These are phyloP conservation scores for Cordyceps militaris DNA, from an alignment of 2,329 filamentous ascomycete species.

Conservation along the genomic window DNA sequence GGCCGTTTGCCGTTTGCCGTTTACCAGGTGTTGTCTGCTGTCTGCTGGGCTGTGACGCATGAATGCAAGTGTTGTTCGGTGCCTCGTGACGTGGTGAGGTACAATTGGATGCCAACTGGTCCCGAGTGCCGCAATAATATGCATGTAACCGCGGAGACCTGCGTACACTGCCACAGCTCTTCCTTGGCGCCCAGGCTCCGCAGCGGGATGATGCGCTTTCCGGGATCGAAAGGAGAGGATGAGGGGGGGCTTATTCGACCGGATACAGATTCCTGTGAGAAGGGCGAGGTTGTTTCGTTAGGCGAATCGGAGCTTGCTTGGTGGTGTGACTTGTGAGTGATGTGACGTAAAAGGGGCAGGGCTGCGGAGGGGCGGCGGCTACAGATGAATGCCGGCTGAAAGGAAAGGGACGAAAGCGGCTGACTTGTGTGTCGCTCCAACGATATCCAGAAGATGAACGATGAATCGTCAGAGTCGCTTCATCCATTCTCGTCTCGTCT, in stretches of 20 bases:
- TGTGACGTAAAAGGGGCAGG: background rate
- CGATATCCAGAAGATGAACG: background rate
- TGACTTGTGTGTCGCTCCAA: no score
- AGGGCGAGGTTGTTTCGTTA: background rate
- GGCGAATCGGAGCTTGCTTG: background rate
- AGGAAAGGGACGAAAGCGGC: no score
- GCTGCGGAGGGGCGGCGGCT: background rate
- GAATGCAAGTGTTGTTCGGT: background rate
- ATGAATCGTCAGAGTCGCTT: background rate
- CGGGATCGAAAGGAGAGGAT: background rate
- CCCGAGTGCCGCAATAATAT: slow-evolving; percentile 5
- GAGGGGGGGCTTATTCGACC: background rate
- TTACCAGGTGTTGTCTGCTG: no score
- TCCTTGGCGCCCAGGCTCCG: background rate
- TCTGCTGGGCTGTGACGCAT: background rate
- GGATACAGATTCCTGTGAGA: background rate
- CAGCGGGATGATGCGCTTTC: slow-evolving; percentile 2
- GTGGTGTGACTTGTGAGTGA: background rate
- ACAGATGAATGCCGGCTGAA: background rate
- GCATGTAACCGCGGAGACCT: background rate
- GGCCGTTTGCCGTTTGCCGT: background rate
- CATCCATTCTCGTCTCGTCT: background rate
- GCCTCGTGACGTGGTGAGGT: background rate
- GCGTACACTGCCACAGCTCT: background rate
- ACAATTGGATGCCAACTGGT: background rate